phyloP scores from a whole-genome alignment of 306 rosid species.

The Clitoria ternatea region DNA sequence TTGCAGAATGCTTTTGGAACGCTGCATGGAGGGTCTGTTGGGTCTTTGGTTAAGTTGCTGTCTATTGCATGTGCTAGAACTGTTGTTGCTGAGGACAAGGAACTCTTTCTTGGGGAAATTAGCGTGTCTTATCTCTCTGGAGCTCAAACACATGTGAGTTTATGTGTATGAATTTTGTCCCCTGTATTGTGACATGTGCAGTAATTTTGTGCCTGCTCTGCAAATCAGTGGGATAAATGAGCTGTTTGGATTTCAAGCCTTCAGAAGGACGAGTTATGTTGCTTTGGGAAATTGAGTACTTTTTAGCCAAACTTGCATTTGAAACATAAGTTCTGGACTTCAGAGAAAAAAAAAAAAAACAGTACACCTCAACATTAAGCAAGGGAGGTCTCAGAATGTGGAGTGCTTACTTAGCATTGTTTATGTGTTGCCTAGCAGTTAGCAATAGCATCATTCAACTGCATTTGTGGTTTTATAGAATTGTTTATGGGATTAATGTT shows the following conservation, averaged over 20 bases:
- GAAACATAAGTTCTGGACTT: background rate
- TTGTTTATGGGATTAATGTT: background rate
- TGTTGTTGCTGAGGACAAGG: slow-evolving; percentile 31
- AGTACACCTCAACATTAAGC: background rate
- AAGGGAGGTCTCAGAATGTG: background rate
- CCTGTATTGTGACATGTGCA: background rate
- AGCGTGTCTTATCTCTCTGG: slow-evolving; percentile 35
- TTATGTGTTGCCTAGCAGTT: background rate
- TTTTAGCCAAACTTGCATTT: background rate
- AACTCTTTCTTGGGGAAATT: slow-evolving; percentile 40
- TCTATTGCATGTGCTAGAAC: slow-evolving; percentile 40
- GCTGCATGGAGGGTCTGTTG: slow-evolving; percentile 39
- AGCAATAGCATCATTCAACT: background rate
- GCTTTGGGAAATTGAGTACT: background rate
- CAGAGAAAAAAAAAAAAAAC: too few species aligned
- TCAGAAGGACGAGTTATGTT: background rate
- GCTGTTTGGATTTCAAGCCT: background rate
- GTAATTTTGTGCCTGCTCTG: background rate
- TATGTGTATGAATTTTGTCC: background rate
- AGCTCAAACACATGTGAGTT: slow-evolving; percentile 32
- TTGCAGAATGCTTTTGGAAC: slow-evolving; percentile 27
- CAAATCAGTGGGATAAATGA: background rate
- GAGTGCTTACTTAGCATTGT: background rate
- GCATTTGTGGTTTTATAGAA: background rate
- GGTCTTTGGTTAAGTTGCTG: slow-evolving; percentile 13